These are phyloP conservation scores for Vigna reflexopilosa DNA, from an alignment of 306 rosid species.

Conservation along the genomic window DNA sequence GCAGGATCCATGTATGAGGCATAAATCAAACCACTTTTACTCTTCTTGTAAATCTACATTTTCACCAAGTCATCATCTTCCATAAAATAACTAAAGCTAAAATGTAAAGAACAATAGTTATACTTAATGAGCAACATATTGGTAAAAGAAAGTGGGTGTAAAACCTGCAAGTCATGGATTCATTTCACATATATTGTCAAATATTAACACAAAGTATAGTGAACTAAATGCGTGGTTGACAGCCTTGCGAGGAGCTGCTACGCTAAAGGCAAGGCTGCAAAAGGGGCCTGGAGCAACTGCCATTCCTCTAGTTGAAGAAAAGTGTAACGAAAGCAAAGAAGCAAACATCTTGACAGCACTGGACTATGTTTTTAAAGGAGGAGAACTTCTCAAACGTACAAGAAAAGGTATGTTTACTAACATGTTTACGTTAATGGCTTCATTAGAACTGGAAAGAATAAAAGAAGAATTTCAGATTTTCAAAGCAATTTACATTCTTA, in stretches of 20 bases:
- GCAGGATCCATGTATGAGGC: constrained; percentile 3
- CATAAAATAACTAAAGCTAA: constrained; percentile 20
- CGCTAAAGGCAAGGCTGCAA: constrained; percentile 73
- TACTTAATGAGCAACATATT: constrained; percentile 9
- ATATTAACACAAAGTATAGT: constrained; percentile 21
- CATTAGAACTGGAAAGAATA: background rate
- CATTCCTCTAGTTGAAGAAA: constrained; percentile 66
- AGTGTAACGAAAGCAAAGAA: constrained; percentile 66
- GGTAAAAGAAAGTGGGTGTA: background rate
- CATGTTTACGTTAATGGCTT: constrained; percentile 24
- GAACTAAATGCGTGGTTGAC: constrained; percentile 30
- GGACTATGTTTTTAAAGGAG: constrained; percentile 74
- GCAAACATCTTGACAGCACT: constrained; percentile 62
- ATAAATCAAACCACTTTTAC: background rate
- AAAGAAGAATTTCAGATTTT: background rate
- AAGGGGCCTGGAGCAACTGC: constrained; percentile 69
- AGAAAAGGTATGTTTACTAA: constrained; percentile 73
- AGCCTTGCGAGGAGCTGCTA: constrained; percentile 91
- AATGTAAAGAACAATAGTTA: background rate
- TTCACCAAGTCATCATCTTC: background rate
- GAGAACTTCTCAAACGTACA: constrained; percentile 93
- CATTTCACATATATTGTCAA: background rate
- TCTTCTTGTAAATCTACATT: constrained; percentile 20
- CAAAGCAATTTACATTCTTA: constrained; percentile 19
- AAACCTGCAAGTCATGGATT: constrained; percentile 8